phyloP scores from a whole-genome alignment of 108 stramenopile species.

The Schizochytrium sp. region DNA sequence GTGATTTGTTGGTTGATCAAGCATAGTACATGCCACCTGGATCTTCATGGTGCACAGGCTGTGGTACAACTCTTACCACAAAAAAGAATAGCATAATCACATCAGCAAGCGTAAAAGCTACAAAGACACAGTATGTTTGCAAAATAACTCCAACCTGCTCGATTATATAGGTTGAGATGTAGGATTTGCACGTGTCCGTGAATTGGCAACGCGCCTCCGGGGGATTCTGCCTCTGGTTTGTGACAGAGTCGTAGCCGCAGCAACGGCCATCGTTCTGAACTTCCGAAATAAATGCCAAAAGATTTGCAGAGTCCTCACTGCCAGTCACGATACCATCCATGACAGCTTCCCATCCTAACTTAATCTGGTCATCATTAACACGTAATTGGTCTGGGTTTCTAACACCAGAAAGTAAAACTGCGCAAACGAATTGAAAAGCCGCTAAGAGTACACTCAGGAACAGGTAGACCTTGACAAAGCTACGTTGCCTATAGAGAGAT shows the following conservation, averaged over 20 bases:
- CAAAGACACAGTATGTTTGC: slow-evolving; percentile 4
- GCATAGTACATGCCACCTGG: slow-evolving; percentile 53
- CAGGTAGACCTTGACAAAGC: slow-evolving; percentile 34
- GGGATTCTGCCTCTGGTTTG: not conserved
- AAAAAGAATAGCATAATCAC: slow-evolving; percentile 3
- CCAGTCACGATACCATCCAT: not conserved
- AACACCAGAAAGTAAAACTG: not conserved
- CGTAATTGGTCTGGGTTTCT: slow-evolving; percentile 19
- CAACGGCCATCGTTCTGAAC: slow-evolving; percentile 20
- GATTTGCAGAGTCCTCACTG: not conserved
- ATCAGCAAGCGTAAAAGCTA: not conserved
- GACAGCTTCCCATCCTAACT: not conserved
- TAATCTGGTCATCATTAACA: not conserved
- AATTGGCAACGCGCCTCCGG: not conserved
- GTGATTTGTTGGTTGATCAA: not conserved
- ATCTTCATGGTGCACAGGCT: slow-evolving; percentile 51
- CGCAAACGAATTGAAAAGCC: slow-evolving; percentile 10
- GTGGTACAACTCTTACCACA: slow-evolving; percentile 34
- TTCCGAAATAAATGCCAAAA: not conserved
- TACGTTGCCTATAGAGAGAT: not conserved
- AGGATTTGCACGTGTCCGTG: slow-evolving; percentile 18
- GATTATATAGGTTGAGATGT: not conserved
- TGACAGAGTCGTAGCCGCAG: slow-evolving; percentile 32
- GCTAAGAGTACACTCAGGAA: not conserved
- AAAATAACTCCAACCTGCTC: not conserved